phyloP scores from a whole-genome alignment of 768 basidiomycete species.

The Infundibulicybe gibba region DNA sequence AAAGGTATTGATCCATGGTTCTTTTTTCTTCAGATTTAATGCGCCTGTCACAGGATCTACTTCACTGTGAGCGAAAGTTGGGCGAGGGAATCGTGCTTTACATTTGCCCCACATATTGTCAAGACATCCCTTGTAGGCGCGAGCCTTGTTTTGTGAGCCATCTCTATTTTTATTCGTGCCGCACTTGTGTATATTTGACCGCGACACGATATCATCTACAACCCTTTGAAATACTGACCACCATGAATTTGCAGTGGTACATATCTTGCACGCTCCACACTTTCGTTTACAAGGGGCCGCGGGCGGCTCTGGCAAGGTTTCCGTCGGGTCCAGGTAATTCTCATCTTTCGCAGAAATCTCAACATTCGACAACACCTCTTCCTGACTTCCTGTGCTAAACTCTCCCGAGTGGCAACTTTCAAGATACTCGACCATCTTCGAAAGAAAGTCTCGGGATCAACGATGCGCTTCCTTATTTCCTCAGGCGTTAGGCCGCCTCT shows the following conservation, averaged over 20 bases:
- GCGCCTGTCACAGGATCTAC: constrained; percentile 23
- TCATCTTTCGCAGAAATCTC: background rate
- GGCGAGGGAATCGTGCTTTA: constrained; percentile 28
- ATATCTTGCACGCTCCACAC: constrained; percentile 8
- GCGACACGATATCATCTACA: constrained; percentile 20
- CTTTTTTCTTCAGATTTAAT: constrained; percentile 24
- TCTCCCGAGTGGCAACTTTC: constrained; percentile 15
- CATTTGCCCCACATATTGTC: constrained; percentile 24
- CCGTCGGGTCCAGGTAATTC: constrained; percentile 5
- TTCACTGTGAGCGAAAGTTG: background rate
- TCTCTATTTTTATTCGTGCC: constrained; percentile 7
- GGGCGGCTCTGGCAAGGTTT: background rate
- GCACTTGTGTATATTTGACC: constrained; percentile 26
- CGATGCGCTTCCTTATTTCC: constrained; percentile 20
- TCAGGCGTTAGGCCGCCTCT: constrained; percentile 21
- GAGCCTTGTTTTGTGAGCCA: constrained; percentile 7
- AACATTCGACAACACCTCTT: constrained; percentile 8
- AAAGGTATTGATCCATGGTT: constrained; percentile 28
- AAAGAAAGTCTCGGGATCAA: constrained; percentile 19
- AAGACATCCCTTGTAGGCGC: constrained; percentile 15
- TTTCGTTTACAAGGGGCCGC: background rate
- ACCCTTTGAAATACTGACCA: constrained; percentile 10
- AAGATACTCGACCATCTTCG: constrained; percentile 17
- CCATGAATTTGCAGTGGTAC: constrained; percentile 14
- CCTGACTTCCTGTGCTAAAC: constrained; percentile 18